Evolutionary conservation across 306 rosid species (phyloP).

Genomic region (Crotalaria pallida): DNA sequence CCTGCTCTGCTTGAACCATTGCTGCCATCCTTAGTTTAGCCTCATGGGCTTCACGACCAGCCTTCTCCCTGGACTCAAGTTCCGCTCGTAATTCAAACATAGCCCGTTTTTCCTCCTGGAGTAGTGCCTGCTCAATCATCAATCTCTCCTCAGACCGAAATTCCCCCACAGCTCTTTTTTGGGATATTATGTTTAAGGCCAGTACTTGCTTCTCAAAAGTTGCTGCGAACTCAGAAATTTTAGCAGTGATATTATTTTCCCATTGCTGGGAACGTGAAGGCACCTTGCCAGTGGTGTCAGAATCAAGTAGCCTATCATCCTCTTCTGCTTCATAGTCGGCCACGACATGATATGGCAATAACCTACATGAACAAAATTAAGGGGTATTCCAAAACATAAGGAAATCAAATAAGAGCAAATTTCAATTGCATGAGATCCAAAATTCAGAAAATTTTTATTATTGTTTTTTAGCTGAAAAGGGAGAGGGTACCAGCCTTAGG

Average conservation of each 20-base stretch:
- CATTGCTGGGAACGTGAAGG: constrained; percentile 96
- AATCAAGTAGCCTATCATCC: constrained; percentile 94
- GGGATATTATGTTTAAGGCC: constrained; percentile 85
- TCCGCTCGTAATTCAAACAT: constrained; percentile 61
- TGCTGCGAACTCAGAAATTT: constrained; percentile 85
- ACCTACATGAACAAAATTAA: constrained; percentile 40
- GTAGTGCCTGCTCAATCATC: constrained; percentile 92
- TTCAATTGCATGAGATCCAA: background rate
- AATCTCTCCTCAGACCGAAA: constrained; percentile 95
- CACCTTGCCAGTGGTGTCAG: constrained; percentile 87
- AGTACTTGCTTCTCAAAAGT: constrained; percentile 95
- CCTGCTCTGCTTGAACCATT: constrained; percentile 81
- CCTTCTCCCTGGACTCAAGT: constrained; percentile 82
- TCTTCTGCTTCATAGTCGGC: constrained; percentile 99
- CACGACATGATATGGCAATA: constrained; percentile 93
- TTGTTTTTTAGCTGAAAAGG: background rate
- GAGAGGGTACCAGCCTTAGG: background rate
- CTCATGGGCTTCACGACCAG: constrained; percentile 78
- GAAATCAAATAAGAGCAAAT: background rate
- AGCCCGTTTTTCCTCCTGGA: constrained; percentile 83
- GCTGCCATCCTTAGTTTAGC: constrained; percentile 79
- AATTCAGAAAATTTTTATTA: background rate
- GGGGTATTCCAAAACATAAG: constrained; percentile 20
- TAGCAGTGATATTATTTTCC: constrained; percentile 90
- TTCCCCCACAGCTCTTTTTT: constrained; percentile 76